Conservation (phyloP, 129 eudicot genomes). For the Saposhnikovia divaricata region DNA sequence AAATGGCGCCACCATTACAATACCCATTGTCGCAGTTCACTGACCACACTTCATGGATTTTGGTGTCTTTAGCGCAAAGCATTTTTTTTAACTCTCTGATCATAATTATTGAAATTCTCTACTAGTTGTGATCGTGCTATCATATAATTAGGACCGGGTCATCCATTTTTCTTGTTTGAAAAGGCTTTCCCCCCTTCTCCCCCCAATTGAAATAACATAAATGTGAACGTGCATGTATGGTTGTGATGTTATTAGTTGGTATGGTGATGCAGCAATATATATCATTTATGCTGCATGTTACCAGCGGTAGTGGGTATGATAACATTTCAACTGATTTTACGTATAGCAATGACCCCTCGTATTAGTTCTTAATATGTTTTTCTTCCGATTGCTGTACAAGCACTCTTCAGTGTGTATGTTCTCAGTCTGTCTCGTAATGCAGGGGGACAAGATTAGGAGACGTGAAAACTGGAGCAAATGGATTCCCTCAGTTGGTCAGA, state of each 20-base stretch:
- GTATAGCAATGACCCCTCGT: too few relatives aligned
- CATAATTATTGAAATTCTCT: not conserved
- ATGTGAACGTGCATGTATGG: not conserved
- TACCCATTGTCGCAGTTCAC: not conserved
- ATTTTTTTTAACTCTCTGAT: not conserved
- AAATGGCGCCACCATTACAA: too few relatives aligned
- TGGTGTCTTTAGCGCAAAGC: not conserved
- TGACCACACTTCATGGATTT: not conserved
- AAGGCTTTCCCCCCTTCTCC: too few relatives aligned
- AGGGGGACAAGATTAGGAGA: constrained; percentile 64
- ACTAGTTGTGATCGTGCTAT: not conserved
- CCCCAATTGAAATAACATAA: not conserved
- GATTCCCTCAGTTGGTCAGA: constrained; percentile 22
- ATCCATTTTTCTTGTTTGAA: not conserved
- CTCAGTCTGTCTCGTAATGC: not conserved
- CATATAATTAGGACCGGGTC: not conserved
- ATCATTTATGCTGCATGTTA: not conserved
- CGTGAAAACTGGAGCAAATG: constrained; percentile 58
- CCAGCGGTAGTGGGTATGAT: not conserved
- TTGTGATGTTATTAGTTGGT: not conserved
- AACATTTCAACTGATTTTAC: not conserved
- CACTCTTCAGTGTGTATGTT: not conserved
- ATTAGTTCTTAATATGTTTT: not conserved
- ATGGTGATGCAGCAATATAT: not conserved
- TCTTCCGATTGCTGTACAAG: not conserved